phyloP scores from a whole-genome alignment of 1,284 basidiomycete species.

The Naganishia cerealis region DNA sequence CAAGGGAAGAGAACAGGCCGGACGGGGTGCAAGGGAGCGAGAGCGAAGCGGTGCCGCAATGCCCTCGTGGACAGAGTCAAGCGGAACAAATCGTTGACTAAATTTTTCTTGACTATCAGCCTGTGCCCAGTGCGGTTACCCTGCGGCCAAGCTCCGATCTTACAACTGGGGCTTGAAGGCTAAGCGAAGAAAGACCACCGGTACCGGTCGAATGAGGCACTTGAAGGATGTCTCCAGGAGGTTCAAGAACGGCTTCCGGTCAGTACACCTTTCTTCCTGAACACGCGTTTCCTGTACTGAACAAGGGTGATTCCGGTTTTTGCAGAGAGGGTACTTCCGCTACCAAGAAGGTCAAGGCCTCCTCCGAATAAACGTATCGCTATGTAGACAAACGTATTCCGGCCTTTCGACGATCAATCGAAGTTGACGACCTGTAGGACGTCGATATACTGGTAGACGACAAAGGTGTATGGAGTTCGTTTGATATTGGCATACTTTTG shows the following conservation, averaged over 20 bases:
- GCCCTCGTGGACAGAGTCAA: background rate
- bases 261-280: conserved; percentile 35
- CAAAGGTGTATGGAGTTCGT: background rate
- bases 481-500: conserved; percentile 17
- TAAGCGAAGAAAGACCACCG: conserved; percentile 96
- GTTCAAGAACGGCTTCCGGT: conserved; percentile 43
- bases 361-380: conserved; percentile 45
- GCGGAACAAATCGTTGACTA: background rate
- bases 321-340: conserved; percentile 67
- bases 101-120: conserved; percentile 57
- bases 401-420: conserved; percentile 2
- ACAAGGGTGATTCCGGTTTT: conserved; percentile 31
- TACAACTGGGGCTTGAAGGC: conserved; percentile 99
- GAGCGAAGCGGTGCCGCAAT: conserved; percentile 21
- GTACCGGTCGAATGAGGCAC: conserved; percentile 93
- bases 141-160: conserved; percentile 89
- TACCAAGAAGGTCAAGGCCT: conserved; percentile 56
- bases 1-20: background rate
- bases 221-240: conserved; percentile 77
- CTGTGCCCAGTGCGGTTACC: conserved; percentile 95
- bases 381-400: background rate
- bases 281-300: background rate
- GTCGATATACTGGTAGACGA: conserved; percentile 16
- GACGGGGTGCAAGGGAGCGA: background rate
- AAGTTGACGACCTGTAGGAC: background rate